Conservation (phyloP, 2,329 filamentous ascomycete species). For the Clathrospora elynae region DNA sequence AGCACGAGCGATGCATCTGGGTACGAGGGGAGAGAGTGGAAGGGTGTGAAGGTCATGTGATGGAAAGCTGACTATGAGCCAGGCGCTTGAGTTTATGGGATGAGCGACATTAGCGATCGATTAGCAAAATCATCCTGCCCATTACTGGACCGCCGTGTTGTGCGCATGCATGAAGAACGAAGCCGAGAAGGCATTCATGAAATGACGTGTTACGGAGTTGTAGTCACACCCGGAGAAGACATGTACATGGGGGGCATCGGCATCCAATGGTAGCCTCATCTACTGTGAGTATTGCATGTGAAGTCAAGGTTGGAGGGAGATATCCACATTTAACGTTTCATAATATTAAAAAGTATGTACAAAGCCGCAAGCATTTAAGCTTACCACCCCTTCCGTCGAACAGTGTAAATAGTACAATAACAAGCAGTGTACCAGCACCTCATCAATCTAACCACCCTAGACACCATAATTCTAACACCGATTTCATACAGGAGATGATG, state of each 20-base stretch:
- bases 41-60: neutral
- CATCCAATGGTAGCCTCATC: too few relatives aligned
- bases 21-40: too few relatives aligned
- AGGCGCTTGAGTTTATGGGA: slow-evolving; percentile 41
- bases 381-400: slow-evolving; percentile 7
- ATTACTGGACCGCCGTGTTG: too few relatives aligned
- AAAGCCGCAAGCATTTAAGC: slow-evolving; percentile 20
- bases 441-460: slow-evolving; percentile 22
- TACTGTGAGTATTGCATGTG: too few relatives aligned
- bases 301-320: neutral
- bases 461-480: slow-evolving; percentile 21
- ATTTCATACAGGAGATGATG: slow-evolving; percentile 35
- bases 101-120: slow-evolving; percentile 3
- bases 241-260: too few relatives aligned
- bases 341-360: slow-evolving; percentile 28
- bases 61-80: neutral
- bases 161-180: neutral
- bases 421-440: slow-evolving; percentile 31
- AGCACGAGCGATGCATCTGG: too few relatives aligned
- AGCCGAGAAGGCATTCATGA: neutral
- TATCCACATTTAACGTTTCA: slow-evolving; percentile 6
- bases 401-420: slow-evolving; percentile 20
- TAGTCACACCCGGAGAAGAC: too few relatives aligned
- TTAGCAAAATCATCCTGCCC: too few relatives aligned
- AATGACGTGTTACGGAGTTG: slow-evolving; percentile 3